Conservation (phyloP, 192 early-diverging fungal genomes). For the Coemansia sp. region DNA sequence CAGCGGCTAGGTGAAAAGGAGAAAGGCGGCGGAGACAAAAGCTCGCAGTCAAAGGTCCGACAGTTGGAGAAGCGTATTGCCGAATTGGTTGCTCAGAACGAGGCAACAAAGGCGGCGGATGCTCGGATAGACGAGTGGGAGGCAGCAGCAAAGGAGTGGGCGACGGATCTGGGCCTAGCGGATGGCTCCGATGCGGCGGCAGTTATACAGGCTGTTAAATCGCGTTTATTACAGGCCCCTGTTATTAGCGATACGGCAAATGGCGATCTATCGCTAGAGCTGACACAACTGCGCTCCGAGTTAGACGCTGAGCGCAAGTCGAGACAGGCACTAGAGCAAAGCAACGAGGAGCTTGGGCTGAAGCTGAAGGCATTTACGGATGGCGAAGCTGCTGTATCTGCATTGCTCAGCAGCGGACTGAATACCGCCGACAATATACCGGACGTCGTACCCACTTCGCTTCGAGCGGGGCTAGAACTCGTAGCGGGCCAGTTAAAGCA, state of each 20-base stretch:
- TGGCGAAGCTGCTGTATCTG: slow-evolving; percentile 15
- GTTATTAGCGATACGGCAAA: not conserved
- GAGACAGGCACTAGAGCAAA: slow-evolving; percentile 10
- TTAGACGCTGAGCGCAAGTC: slow-evolving; percentile 26
- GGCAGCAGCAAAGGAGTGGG: slow-evolving; percentile 34
- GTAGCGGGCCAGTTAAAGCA: slow-evolving; percentile 9
- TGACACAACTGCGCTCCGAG: slow-evolving; percentile 27
- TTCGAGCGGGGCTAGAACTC: slow-evolving; percentile 35
- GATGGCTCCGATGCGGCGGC: not conserved
- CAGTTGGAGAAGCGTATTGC: slow-evolving; percentile 27
- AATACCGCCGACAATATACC: slow-evolving; percentile 23
- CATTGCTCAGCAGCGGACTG: slow-evolving; percentile 8
- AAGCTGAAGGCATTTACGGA: slow-evolving; percentile 16
- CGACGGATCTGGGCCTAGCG: slow-evolving; percentile 25
- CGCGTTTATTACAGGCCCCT: not conserved
- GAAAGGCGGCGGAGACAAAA: slow-evolving; percentile 18
- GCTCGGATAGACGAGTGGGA: slow-evolving; percentile 40
- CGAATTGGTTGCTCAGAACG: slow-evolving; percentile 34
- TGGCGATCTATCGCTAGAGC: slow-evolving; percentile 26
- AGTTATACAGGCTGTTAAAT: slow-evolving; percentile 10
- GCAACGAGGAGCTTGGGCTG: slow-evolving; percentile 15
- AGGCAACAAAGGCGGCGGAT: not conserved
- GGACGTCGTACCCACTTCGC: slow-evolving; percentile 18
- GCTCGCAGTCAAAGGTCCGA: not conserved
- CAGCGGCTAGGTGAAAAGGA: not conserved